Base-by-base conservation (phyloP, 805 yeast genomes). In the Candida mattraensis region DNA sequence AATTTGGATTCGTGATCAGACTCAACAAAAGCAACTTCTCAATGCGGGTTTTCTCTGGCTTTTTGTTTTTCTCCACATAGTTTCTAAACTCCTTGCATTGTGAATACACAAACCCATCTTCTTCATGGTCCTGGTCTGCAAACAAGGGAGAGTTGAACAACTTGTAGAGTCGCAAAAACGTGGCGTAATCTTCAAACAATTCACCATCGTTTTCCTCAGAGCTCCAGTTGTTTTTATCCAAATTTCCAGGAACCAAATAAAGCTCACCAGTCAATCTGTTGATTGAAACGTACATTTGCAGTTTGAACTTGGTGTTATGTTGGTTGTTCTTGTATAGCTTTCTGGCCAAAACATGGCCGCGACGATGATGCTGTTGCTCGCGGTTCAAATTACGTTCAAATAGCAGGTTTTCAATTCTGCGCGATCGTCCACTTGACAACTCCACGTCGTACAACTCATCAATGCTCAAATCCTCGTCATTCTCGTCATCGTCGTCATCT, bases 211-310 rank as follows among this genome's bases (percentile, higher is more conserved):
- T 56, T 29, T 58, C 61, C 32, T 58, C 61, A 10, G 55, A 42
- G 35, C 63, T 56, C 64, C 64, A 60, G 33, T 56, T 51, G 33
- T 56, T 56, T 18, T 41, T 40, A 41, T 60, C 66, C 33, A 61
- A 35, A 30, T 62, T 62, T 6, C 63, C 64, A 10, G 65, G 59
- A 20, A 51, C 40, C 39, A 58, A 33, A 37, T 44, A 53, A 12
- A 62, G 39, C 22, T 61, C 66, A 3, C 67, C 67, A 2, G 64
- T 58, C 9, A 47, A 30, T 30, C 67, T 48, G 39, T 61, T 54
- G 31, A 62, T 50, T 3, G 57, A 49, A 4, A 49, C 48, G 32
- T 56, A 46, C 10, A 62, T 15, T 21, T 47, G 46, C 33, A 61
- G 37, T 23, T 45, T 56, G 31, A 57, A 28, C 14, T 45, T 44